Percentiles rank a stretch among this genome's conserved stretches.
phyloP scores from a whole-genome alignment of 495 filamentous ascomycete genomes.

The Aspergillus steynii region DNA sequence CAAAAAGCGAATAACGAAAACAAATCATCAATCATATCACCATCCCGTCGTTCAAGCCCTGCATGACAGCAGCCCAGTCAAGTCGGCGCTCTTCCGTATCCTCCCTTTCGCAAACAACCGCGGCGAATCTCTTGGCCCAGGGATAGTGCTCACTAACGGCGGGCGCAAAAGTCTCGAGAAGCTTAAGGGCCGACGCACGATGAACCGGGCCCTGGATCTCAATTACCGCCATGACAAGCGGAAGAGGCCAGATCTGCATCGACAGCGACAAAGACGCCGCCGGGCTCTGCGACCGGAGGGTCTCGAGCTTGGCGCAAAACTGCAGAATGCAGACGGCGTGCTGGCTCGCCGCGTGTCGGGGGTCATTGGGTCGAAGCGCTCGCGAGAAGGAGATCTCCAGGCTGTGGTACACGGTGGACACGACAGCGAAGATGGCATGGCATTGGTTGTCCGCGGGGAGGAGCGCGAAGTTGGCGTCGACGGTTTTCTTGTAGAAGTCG shows the following conservation, averaged over 20 bases:
- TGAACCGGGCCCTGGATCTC: background rate
- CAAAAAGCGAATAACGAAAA: too few relatives aligned
- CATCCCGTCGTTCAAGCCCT: background rate
- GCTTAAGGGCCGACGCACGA: background rate
- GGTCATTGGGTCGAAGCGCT: background rate
- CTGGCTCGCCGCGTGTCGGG: background rate
- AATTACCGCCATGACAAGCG: background rate
- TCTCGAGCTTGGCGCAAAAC: background rate
- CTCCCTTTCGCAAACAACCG: background rate
- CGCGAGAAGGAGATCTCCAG: background rate
- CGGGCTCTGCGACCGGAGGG: background rate
- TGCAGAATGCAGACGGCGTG: background rate
- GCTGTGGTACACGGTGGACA: background rate
- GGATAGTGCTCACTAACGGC: background rate
- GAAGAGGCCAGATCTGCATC: background rate
- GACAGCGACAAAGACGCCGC: background rate
- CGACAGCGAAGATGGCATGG: background rate
- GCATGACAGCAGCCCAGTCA: background rate
- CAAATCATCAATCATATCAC: background rate
- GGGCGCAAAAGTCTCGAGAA: background rate
- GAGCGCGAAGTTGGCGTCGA: background rate
- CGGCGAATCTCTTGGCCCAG: background rate
- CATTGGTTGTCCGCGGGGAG: background rate
- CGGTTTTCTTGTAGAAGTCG: background rate
- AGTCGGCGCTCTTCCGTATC: background rate